These are phyloP conservation scores for Xylariales sp. DNA, from an alignment of 2,329 filamentous ascomycete species.

Conservation along the genomic window DNA sequence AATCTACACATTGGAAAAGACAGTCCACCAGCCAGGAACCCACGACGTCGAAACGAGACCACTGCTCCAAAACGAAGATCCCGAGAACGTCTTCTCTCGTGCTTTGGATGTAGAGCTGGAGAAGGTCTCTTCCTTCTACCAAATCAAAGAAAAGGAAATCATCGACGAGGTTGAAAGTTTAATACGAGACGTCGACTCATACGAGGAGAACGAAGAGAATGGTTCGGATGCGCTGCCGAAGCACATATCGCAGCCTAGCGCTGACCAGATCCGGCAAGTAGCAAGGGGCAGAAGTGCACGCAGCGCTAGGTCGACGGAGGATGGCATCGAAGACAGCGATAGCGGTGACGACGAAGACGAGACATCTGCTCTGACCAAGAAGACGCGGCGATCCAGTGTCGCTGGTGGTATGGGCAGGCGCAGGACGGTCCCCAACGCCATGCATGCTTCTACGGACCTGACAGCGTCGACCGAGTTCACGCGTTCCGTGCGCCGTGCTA, in stretches of 20 bases:
- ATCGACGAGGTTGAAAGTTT: slow-evolving; percentile 74
- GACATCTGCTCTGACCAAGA: slow-evolving; percentile 47
- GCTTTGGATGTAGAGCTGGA: slow-evolving; percentile 86
- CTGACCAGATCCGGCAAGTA: slow-evolving; percentile 36
- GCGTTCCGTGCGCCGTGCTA: slow-evolving; percentile 55
- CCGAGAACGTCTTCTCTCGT: slow-evolving; percentile 75
- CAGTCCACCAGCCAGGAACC: slow-evolving; percentile 57
- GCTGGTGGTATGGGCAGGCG: slow-evolving; percentile 29
- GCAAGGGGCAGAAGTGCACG: slow-evolving; percentile 27
- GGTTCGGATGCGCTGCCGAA: slow-evolving; percentile 29
- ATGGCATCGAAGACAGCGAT: slow-evolving; percentile 58
- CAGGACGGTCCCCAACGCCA: slow-evolving; percentile 31
- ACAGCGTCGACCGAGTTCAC: slow-evolving; percentile 57
- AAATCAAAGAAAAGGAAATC: slow-evolving; percentile 83
- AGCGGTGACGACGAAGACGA: slow-evolving; percentile 39
- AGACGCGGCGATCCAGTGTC: slow-evolving; percentile 33
- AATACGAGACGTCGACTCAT: slow-evolving; percentile 67
- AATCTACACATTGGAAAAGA: slow-evolving; percentile 93
- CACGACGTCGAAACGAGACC: slow-evolving; percentile 81
- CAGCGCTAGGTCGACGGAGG: slow-evolving; percentile 48
- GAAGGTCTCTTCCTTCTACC: slow-evolving; percentile 89
- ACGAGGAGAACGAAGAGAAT: slow-evolving; percentile 54
- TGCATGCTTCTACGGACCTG: slow-evolving; percentile 48
- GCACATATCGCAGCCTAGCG: slow-evolving; percentile 13
- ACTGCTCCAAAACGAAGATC: slow-evolving; percentile 68